Evolutionary conservation across 2,329 filamentous ascomycete genomes (phyloP), one percentile per base, ranked within the genome.

Genomic region (Hymenoscyphus fraxineus): DNA sequence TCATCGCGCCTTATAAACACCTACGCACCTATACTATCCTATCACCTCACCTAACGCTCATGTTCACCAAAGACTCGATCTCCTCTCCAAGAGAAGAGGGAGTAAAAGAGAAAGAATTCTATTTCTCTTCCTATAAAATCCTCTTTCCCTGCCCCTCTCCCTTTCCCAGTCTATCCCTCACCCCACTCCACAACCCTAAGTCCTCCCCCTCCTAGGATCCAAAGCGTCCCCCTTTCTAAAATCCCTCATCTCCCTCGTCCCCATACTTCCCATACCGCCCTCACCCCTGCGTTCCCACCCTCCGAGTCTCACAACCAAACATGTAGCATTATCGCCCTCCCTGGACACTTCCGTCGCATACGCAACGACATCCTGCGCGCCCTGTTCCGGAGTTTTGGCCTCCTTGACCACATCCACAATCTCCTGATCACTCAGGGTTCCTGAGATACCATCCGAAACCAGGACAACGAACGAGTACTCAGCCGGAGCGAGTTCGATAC

Each of bases 381-480:
- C 95, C 75, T 96, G 87, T 70, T 97, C 94, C 0, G 95, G 95
- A 0, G 94, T 98, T 73, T 84, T 88, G 5, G 93, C 91, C 78
- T 99, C 95, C 77, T 98, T 98, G 72, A 98, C 83, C 39, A 98
- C 88, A 75, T 99, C 95, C 38, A 97, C 93, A 67, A 98, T 92
- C 78, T 99, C 95, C 78, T 98, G 94, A 74, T 99, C 95, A 63
- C 84, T 87, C 27, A 98, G 80, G 16, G 90, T 91, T 6, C 92
- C 94, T 22, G 89, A 94, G 10, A 99, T 87, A 32, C 95, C 95
- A 76, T 99, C 95, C 1, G 87, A 91, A 76, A 96, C 86, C 58
- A 99, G 84, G 1, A 96, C 92, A 60, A 98, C 76, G 78, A 99
- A 99, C 2, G 88, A 88, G 77, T 92, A 97, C 76, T 97, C 89